phyloP scores from a whole-genome alignment of 495 filamentous ascomycete genomes.

The Paragyromitra xinjiangensis region DNA sequence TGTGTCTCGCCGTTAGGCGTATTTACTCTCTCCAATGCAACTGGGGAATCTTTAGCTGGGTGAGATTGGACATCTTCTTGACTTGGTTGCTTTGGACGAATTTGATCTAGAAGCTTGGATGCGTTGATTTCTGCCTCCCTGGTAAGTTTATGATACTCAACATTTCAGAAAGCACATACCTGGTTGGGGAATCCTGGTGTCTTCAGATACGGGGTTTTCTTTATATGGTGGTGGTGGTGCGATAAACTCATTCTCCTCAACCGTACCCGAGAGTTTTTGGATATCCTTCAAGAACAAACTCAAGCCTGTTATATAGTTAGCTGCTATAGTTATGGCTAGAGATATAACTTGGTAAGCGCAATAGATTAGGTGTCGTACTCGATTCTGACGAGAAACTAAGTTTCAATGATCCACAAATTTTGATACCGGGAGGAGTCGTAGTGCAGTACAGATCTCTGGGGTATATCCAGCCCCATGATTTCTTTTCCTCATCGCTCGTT shows the following conservation, averaged over 20 bases:
- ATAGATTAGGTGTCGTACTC: slow-evolving; percentile 5
- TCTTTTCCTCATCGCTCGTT: neutral
- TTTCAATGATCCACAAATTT: slow-evolving; percentile 31
- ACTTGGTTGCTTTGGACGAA: no score
- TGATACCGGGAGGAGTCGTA: slow-evolving; percentile 1
- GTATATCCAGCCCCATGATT: slow-evolving; percentile 28
- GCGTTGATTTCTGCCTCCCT: neutral
- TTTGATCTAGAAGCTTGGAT: neutral
- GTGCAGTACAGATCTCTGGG: slow-evolving; percentile 23
- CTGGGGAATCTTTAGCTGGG: neutral
- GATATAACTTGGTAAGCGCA: neutral
- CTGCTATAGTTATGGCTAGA: neutral
- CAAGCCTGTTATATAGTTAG: slow-evolving; percentile 3
- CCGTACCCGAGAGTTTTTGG: slow-evolving; percentile 2
- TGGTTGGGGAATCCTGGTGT: neutral
- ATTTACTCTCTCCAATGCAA: slow-evolving; percentile 1
- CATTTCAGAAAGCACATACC: slow-evolving; percentile 1
- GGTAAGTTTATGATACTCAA: neutral
- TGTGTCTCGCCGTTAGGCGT: neutral
- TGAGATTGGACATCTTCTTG: neutral
- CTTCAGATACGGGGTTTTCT: neutral
- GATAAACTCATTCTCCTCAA: neutral
- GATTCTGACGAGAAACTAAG: slow-evolving; percentile 17
- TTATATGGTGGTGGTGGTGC: slow-evolving; percentile 6
- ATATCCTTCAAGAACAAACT: slow-evolving; percentile 14